Evolutionary conservation across 148 eudicot species (phyloP).

Genomic region (Camellia granthamiana): DNA sequence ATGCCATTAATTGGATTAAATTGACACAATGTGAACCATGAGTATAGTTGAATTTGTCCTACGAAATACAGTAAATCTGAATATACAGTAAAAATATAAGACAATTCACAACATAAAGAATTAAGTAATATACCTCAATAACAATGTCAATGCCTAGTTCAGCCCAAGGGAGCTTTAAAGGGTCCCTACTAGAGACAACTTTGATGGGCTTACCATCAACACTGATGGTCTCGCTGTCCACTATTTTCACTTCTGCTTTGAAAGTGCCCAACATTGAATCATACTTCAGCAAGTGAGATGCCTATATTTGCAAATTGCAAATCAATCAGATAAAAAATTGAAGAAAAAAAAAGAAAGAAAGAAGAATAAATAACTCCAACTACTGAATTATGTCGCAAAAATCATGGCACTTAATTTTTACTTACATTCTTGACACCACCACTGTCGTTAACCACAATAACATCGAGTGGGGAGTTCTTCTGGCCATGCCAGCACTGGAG

Average conservation of each 20-base stretch:
- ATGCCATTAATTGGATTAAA: too few species aligned
- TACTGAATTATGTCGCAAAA: not conserved
- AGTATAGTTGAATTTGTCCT: too few species aligned
- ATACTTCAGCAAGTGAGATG: constrained; percentile 95
- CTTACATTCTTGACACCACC: constrained; percentile 97
- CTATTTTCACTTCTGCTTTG: constrained; percentile 92
- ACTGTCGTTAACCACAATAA: constrained; percentile 90
- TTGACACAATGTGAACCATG: too few species aligned
- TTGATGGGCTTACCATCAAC: constrained; percentile 90
- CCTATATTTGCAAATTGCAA: constrained; percentile 35
- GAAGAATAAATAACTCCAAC: not conserved
- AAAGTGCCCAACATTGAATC: constrained; percentile 93
- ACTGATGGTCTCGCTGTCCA: constrained; percentile 76
- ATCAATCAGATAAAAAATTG: not conserved
- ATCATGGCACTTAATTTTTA: not conserved
- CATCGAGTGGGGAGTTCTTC: constrained; percentile 88
- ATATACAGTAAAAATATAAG: too few species aligned
- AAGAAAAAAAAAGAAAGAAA: not conserved
- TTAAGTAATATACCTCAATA: constrained; percentile 60
- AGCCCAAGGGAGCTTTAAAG: constrained; percentile 97
- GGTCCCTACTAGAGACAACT: constrained; percentile 95
- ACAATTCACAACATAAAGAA: too few species aligned
- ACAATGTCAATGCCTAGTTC: constrained; percentile 97
- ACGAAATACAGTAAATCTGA: too few species aligned
- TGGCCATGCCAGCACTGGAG: constrained; percentile 99